Percentiles rank a stretch among this genome's conserved stretches.
These are phyloP conservation scores for Lasiosphaeriaceae sp. DNA, from an alignment of 495 filamentous ascomycete genomes.

Conservation along the genomic window DNA sequence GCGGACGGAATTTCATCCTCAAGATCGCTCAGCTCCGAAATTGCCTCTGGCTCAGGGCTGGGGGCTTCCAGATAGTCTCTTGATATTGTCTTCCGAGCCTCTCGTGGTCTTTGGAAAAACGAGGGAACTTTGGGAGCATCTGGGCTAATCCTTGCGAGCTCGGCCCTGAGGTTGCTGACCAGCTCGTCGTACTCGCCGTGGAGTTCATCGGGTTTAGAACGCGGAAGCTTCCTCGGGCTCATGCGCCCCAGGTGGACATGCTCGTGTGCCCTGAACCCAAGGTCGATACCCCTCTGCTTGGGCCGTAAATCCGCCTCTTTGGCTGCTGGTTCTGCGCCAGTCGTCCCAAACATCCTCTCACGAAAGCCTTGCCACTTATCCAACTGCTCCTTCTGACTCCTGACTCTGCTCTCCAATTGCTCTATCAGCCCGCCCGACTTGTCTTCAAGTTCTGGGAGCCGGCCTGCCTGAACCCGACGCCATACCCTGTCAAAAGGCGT, in stretches of 20 bases:
- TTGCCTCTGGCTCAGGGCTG: constrained; percentile 23
- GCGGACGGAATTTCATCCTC: constrained; percentile 30
- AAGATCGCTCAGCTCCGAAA: constrained; percentile 45
- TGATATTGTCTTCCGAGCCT: constrained; percentile 5
- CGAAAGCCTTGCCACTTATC: constrained; percentile 70
- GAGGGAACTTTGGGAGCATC: constrained; percentile 5
- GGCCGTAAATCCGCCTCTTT: constrained; percentile 14
- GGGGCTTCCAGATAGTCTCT: background rate
- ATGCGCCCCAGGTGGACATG: constrained; percentile 27
- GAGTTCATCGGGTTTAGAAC: constrained; percentile 13
- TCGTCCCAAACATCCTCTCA: constrained; percentile 39
- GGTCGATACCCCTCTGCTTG: constrained; percentile 38
- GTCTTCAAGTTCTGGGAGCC: constrained; percentile 47
- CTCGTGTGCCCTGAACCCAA: constrained; percentile 49
- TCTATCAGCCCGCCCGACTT: constrained; percentile 47
- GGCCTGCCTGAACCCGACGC: constrained; percentile 54
- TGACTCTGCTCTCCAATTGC: constrained; percentile 59
- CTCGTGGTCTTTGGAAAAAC: constrained; percentile 25
- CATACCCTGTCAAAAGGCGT: constrained; percentile 64
- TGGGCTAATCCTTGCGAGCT: constrained; percentile 31
- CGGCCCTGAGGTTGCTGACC: constrained; percentile 35
- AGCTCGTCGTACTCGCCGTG: constrained; percentile 43
- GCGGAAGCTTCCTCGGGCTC: constrained; percentile 25
- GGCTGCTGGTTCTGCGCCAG: constrained; percentile 17
- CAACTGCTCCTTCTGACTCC: constrained; percentile 59